Evolutionary conservation across 2,329 filamentous ascomycete genomes (phyloP).

Genomic region (Aspergillus thermomutatus): DNA sequence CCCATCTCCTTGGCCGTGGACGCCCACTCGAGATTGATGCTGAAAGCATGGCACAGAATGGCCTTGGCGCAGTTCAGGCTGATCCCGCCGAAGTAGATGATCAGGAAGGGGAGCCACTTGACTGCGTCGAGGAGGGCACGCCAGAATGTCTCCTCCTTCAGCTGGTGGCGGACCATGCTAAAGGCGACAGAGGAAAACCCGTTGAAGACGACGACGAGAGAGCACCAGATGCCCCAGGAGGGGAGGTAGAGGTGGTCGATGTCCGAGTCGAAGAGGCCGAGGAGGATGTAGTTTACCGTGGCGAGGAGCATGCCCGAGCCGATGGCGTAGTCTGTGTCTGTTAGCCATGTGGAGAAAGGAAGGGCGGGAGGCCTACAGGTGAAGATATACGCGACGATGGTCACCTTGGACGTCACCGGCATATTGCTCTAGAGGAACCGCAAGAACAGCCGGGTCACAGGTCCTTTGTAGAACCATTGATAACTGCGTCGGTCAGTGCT

Average conservation of each 20-base stretch:
- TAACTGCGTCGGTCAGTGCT: conserved; percentile 27
- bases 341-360: background rate
- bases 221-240: conserved; percentile 62
- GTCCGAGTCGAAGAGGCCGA: conserved; percentile 68
- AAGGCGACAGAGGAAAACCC: conserved; percentile 59
- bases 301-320: conserved; percentile 66
- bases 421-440: conserved; percentile 68
- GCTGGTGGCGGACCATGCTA: conserved; percentile 61
- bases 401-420: conserved; percentile 59
- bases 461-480: conserved; percentile 69
- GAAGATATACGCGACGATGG: conserved; percentile 67
- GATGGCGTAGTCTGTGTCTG: conserved; percentile 59
- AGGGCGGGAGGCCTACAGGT: conserved; percentile 44
- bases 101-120: conserved; percentile 61
- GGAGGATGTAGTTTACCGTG: conserved; percentile 65
- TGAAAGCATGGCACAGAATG: conserved; percentile 76
- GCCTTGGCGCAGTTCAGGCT: conserved; percentile 69
- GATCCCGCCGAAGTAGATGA: conserved; percentile 79
- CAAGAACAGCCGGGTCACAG: conserved; percentile 75
- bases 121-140: conserved; percentile 54
- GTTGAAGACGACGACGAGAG: conserved; percentile 64
- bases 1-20: conserved; percentile 78
- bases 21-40: conserved; percentile 83
- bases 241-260: conserved; percentile 67
- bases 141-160: conserved; percentile 53